Evolutionary conservation across 208 protist genomes (phyloP).

Genomic region (Trypanosoma melophagium): DNA sequence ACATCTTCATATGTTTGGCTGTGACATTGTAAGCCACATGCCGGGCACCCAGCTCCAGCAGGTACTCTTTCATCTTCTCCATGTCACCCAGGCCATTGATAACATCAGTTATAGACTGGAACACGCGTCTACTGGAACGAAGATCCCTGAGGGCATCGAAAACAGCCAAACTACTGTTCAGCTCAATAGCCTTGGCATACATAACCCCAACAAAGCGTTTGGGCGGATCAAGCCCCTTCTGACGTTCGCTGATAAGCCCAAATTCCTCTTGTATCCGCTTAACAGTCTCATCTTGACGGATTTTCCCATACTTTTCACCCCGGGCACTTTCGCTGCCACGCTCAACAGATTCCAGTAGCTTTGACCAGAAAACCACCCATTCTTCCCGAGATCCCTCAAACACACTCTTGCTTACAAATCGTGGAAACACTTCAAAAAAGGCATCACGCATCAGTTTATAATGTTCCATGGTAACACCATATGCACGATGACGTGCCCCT

Average conservation of each 20-base stretch:
- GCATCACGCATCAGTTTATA: constrained; percentile 54
- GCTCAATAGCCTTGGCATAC: constrained; percentile 69
- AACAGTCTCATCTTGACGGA: constrained; percentile 43
- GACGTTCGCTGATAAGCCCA: constrained; percentile 46
- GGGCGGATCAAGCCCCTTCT: constrained; percentile 38
- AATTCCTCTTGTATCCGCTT: constrained; percentile 64
- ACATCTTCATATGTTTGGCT: constrained; percentile 40
- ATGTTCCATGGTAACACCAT: constrained; percentile 52
- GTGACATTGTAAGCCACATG: constrained; percentile 62
- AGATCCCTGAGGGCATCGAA: constrained; percentile 61
- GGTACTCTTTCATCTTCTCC: constrained; percentile 40
- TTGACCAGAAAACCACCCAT: constrained; percentile 69
- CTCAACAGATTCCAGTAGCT: constrained; percentile 49
- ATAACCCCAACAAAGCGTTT: constrained; percentile 68
- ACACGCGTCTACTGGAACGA: constrained; percentile 45
- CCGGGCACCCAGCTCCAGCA: constrained; percentile 57
- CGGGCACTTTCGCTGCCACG: constrained; percentile 50
- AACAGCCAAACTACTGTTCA: constrained; percentile 58
- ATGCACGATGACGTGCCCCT: constrained; percentile 61
- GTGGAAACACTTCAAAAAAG: constrained; percentile 75
- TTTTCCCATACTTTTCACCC: constrained; percentile 51
- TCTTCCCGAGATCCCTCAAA: constrained; percentile 53
- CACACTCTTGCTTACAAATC: constrained; percentile 59
- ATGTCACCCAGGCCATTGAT: constrained; percentile 46
- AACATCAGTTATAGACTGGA: constrained; percentile 50